A percentile compares a stretch with the other conserved stretches of the same genome.
phyloP scores from a whole-genome alignment of 768 basidiomycete genomes.

The Boletellus ananas region DNA sequence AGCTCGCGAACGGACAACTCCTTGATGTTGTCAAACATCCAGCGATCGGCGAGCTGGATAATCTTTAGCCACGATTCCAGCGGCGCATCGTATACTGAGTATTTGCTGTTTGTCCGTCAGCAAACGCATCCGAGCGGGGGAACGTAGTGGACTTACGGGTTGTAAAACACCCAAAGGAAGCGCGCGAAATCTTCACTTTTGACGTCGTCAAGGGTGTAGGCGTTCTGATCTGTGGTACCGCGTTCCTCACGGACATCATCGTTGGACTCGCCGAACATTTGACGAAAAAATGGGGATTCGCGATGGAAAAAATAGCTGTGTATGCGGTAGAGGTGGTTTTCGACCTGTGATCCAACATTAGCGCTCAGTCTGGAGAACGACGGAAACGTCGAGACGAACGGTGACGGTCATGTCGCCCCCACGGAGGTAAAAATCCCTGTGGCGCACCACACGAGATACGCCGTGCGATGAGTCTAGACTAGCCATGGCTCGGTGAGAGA shows the following conservation, averaged over 20 bases:
- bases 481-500: slow-evolving; percentile 24
- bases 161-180: slow-evolving; percentile 63
- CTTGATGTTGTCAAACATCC: slow-evolving; percentile 40
- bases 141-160: slow-evolving; percentile 42
- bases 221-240: slow-evolving; percentile 39
- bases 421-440: slow-evolving; percentile 50
- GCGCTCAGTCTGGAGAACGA: background rate
- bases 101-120: slow-evolving; percentile 25
- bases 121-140: background rate
- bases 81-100: slow-evolving; percentile 38
- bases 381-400: slow-evolving; percentile 34
- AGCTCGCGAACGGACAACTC: slow-evolving; percentile 38
- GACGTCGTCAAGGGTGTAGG: slow-evolving; percentile 44
- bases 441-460: slow-evolving; percentile 31
- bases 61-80: slow-evolving; percentile 41
- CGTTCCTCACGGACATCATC: slow-evolving; percentile 26
- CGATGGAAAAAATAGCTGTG: slow-evolving; percentile 63
- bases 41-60: slow-evolving; percentile 36
- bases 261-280: slow-evolving; percentile 31
- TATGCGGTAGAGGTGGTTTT: slow-evolving; percentile 52
- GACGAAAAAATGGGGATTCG: slow-evolving; percentile 49
- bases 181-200: slow-evolving; percentile 48
- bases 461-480: slow-evolving; percentile 23
- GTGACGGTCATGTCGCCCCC: slow-evolving; percentile 59
- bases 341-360: slow-evolving; percentile 42